Evolutionary conservation across 306 rosid species (phyloP).

Genomic region (Cicer chorassanicum): DNA sequence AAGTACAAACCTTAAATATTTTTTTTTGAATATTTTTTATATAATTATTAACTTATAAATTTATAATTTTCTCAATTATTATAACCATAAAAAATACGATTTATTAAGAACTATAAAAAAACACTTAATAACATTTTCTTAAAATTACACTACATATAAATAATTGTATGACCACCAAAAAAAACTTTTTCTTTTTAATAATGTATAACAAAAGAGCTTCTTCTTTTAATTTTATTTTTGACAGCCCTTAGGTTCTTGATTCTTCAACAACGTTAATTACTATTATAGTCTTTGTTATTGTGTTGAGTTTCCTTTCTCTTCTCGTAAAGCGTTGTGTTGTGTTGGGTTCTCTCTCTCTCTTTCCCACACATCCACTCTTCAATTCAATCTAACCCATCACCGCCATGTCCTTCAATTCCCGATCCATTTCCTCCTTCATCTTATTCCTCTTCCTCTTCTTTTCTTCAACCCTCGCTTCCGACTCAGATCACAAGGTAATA

Average conservation of each 20-base stretch:
- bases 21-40: too few species aligned
- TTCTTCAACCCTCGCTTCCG: slow-evolving; percentile 64
- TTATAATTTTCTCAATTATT: too few species aligned
- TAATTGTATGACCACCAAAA: too few species aligned
- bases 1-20: too few species aligned
- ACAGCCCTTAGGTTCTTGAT: not conserved
- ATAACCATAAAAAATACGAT: too few species aligned
- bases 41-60: too few species aligned
- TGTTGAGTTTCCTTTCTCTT: not conserved
- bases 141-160: too few species aligned
- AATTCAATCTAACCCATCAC: slow-evolving; percentile 37
- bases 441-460: slow-evolving; percentile 45
- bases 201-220: too few species aligned
- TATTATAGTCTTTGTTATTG: not conserved
- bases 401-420: slow-evolving; percentile 70
- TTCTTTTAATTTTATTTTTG: too few species aligned
- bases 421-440: slow-evolving; percentile 52
- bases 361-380: slow-evolving; percentile 36
- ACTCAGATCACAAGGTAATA: slow-evolving; percentile 94
- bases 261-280: slow-evolving; percentile 36
- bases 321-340: slow-evolving; percentile 22
- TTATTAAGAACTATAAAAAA: too few species aligned
- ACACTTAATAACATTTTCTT: too few species aligned
- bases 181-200: too few species aligned
- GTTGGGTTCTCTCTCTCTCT: slow-evolving; percentile 10